phyloP scores from a whole-genome alignment of 192 early-diverging fungal species.

The Funneliformis mosseae region DNA sequence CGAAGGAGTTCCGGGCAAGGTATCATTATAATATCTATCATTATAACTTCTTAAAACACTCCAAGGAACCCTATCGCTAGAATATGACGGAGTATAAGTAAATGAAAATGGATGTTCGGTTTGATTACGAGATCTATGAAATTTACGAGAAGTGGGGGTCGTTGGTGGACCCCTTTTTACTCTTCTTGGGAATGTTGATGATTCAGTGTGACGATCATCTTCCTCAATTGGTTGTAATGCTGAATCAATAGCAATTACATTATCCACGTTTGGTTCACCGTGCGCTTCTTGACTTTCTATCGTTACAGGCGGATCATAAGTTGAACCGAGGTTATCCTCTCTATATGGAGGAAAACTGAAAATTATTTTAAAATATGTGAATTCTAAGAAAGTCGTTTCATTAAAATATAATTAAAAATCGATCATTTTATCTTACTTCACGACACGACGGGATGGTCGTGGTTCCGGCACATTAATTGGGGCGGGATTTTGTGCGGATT shows the following conservation, averaged over 20 bases:
- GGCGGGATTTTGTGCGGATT: too few relatives aligned
- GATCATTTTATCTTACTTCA: too few relatives aligned
- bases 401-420: too few relatives aligned
- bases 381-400: too few relatives aligned
- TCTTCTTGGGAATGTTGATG: neutral
- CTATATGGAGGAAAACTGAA: neutral
- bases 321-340: neutral
- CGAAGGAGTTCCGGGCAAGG: neutral
- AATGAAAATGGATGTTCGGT: neutral
- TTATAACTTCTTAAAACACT: conserved; percentile 9
- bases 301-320: neutral
- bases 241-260: neutral
- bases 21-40: neutral
- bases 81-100: conserved; percentile 1
- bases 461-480: too few relatives aligned
- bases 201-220: neutral
- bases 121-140: neutral
- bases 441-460: too few relatives aligned
- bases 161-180: neutral
- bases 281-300: neutral
- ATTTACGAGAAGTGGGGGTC: neutral
- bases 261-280: neutral
- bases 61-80: conserved; percentile 25
- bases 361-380: too few relatives aligned
- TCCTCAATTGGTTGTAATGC: neutral